Conservation (phyloP, 352 stramenopile species). For the Phytophthora chlamydospora region DNA sequence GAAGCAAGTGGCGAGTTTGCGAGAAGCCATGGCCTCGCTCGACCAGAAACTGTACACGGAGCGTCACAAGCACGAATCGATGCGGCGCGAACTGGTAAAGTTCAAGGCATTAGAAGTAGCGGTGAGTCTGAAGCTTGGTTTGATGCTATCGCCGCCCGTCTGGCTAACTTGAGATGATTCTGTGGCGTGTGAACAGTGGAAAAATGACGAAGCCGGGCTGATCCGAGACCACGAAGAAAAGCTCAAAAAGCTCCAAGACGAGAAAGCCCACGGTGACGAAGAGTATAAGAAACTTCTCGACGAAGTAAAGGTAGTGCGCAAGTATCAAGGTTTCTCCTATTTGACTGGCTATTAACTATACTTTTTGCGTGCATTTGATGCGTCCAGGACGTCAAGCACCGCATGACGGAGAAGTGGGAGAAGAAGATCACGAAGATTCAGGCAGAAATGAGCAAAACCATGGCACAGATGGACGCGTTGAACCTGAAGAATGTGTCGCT, state of each 20-base stretch:
- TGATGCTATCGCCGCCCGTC: not conserved
- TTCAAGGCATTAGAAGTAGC: slow-evolving; percentile 60
- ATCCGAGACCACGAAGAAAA: slow-evolving; percentile 67
- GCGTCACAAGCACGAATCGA: slow-evolving; percentile 41
- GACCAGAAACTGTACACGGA: slow-evolving; percentile 59
- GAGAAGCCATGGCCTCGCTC: slow-evolving; percentile 45
- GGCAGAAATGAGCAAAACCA: slow-evolving; percentile 65
- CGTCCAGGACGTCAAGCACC: slow-evolving; percentile 58
- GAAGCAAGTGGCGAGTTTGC: slow-evolving; percentile 42
- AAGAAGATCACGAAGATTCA: slow-evolving; percentile 75
- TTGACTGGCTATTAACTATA: not conserved
- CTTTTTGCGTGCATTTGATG: not conserved
- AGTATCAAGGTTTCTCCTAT: not conserved
- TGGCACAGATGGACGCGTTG: slow-evolving; percentile 77
- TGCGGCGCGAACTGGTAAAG: slow-evolving; percentile 68
- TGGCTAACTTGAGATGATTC: slow-evolving; percentile 14
- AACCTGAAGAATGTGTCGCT: slow-evolving; percentile 81
- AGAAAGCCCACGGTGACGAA: slow-evolving; percentile 59
- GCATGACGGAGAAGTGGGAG: slow-evolving; percentile 81
- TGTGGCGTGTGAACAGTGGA: slow-evolving; percentile 48
- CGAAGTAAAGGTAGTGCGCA: slow-evolving; percentile 58
- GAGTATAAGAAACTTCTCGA: slow-evolving; percentile 57
- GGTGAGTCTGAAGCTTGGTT: slow-evolving; percentile 35
- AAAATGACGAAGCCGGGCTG: slow-evolving; percentile 57
- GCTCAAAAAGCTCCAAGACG: slow-evolving; percentile 61